Percentiles rank a stretch among this genome's conserved stretches.
These are phyloP conservation scores for Podospora sp. DNA, from an alignment of 495 filamentous ascomycete genomes.

Conservation along the genomic window DNA sequence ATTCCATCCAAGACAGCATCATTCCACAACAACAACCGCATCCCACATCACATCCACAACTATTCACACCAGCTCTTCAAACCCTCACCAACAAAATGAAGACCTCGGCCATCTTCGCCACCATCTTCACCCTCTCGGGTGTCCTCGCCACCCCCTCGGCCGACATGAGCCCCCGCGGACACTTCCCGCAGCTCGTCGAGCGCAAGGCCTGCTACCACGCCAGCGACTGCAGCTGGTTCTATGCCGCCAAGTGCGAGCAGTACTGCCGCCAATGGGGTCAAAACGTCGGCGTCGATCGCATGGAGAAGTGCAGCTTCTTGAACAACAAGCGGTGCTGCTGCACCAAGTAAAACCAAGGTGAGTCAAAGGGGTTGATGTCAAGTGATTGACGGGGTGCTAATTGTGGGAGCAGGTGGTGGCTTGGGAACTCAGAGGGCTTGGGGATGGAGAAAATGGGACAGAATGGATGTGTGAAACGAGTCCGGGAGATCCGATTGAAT, in stretches of 20 bases:
- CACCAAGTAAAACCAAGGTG: neutral
- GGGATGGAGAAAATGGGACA: too few species aligned
- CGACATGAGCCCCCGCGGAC: neutral
- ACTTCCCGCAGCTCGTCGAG: constrained; percentile 20
- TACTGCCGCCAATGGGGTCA: constrained; percentile 23
- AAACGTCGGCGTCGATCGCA: constrained; percentile 18
- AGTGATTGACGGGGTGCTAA: too few species aligned
- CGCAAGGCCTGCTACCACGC: constrained; percentile 24
- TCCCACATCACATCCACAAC: neutral
- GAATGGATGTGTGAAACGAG: too few species aligned
- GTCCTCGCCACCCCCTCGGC: constrained; percentile 8
- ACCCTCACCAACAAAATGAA: constrained; percentile 12
- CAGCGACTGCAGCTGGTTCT: constrained; percentile 24
- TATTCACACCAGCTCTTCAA: neutral
- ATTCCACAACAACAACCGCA: neutral
- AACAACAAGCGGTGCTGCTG: constrained; percentile 24
- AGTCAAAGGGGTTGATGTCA: neutral
- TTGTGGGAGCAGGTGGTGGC: too few species aligned
- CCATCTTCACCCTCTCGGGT: constrained; percentile 8
- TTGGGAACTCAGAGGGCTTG: too few species aligned
- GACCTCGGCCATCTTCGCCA: constrained; percentile 15
- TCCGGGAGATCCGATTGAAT: too few species aligned
- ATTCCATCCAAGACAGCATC: neutral
- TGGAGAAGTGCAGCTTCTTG: constrained; percentile 22
- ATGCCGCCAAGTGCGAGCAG: constrained; percentile 21